Conservation (phyloP, 345 rosid species). For the Rhodamnia argentea region DNA sequence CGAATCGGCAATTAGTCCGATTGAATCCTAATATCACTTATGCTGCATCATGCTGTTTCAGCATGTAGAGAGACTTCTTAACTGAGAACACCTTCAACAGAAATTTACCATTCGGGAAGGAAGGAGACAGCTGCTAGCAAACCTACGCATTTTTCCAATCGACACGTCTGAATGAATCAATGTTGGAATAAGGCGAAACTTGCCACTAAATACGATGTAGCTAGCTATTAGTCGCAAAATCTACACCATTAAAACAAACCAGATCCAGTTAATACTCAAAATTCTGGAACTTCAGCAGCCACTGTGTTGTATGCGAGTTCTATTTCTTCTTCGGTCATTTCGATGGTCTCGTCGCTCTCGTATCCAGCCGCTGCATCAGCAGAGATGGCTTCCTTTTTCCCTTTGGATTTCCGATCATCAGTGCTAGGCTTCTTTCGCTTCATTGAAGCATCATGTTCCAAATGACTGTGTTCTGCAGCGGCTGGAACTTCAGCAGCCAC, state of each 20-base stretch:
- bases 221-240: not conserved
- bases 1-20: not conserved
- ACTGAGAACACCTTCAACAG: not conserved
- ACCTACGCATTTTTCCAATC: not conserved
- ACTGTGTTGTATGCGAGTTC: conserved; percentile 39
- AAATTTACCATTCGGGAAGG: not conserved
- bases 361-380: conserved; percentile 24
- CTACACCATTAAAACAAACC: not conserved
- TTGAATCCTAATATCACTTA: not conserved
- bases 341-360: conserved; percentile 80
- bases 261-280: not conserved
- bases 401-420: conserved; percentile 3
- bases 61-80: not conserved
- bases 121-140: not conserved
- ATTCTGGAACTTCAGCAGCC: conserved; percentile 9
- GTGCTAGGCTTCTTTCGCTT: conserved; percentile 15
- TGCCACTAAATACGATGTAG: not conserved
- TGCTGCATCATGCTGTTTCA: not conserved
- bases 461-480: conserved; percentile 31
- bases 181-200: not conserved
- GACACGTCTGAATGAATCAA: too few relatives aligned
- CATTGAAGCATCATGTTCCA: not conserved
- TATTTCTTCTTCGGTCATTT: conserved; percentile 90
- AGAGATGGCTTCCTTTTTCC: conserved; percentile 1
- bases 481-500: conserved; percentile 16